Conservation (phyloP, 176 grass and related monocot genomes). For the Triticum monococcum region DNA sequence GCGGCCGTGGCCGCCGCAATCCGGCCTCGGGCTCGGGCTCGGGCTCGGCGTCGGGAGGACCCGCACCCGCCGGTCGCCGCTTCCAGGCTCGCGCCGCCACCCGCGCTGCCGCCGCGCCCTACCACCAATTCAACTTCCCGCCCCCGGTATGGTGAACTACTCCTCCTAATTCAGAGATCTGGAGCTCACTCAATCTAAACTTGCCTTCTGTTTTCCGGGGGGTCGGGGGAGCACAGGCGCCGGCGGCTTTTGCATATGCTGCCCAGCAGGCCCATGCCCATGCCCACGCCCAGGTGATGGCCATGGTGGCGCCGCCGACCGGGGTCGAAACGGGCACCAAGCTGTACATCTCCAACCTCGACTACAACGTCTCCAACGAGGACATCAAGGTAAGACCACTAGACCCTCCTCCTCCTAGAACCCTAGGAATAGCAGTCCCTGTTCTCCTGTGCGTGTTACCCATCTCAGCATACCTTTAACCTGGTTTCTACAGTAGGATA, state of each 20-base stretch:
- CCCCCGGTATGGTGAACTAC: background rate
- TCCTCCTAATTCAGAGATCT: background rate
- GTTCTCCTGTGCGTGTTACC: background rate
- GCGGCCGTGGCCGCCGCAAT: background rate
- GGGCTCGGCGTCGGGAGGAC: background rate
- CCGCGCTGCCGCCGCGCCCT: slow-evolving; percentile 34
- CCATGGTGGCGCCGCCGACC: background rate
- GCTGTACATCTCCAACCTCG: slow-evolving; percentile 81
- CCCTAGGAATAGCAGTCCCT: background rate
- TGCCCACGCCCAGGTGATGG: slow-evolving; percentile 6
- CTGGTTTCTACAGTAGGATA: background rate
- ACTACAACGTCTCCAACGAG: slow-evolving; percentile 68
- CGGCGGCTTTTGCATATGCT: slow-evolving; percentile 5
- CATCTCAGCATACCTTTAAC: background rate
- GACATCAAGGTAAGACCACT: slow-evolving; percentile 56
- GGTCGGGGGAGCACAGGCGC: background rate
- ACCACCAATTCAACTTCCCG: slow-evolving; percentile 18
- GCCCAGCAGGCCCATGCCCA: background rate
- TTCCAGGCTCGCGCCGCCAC: slow-evolving; percentile 40
- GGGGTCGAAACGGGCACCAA: slow-evolving; percentile 45
- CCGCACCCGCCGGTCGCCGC: slow-evolving; percentile 30
- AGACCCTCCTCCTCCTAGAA: background rate
- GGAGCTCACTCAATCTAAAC: background rate
- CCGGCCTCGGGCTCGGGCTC: background rate
- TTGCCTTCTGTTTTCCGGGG: background rate